Evolutionary conservation across 306 rosid species (phyloP), one percentile per base, ranked within the genome.

Genomic region (Urtica urens): DNA sequence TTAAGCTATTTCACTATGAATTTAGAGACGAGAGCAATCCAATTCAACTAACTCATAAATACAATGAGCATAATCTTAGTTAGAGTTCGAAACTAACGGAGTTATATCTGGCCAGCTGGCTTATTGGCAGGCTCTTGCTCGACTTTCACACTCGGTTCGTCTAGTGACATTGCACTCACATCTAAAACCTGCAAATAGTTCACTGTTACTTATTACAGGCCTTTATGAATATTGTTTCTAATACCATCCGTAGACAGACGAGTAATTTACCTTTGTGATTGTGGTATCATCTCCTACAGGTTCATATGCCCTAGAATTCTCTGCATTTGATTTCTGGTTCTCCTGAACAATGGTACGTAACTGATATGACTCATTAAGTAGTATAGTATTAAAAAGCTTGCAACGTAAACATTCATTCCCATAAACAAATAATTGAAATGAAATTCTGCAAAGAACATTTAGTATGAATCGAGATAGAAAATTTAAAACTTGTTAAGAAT

Each of bases 71-170:
- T 38, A 33, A 55, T 48, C 50, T 24, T 44, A 41, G 44, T 58
- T 54, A 34, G 54, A n/a, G 23, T 30, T 37, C 27, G 43, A 27
- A 31, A 29, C 41, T 65, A 60, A 49, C 71, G 43, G 67, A 56
- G 61, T 69, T 28, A 28, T 28, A 10, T 28, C 64, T 62, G 74
- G 63, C 72, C 73, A 26, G 72, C 63, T 51, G 67, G 77, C 65
- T 79, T 86, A 68, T 67, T 77, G 47, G 31, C 35, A 46, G 55
- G 42, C 37, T 67, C 81, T 44, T 56, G 81, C 65, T 86, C 83
- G 5, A 74, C 70, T 65, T 82, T 82, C 54, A 75, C 72, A 38
- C 60, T 57, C 1, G 76, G 67, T 64, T 77, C 90, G 35, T 78
- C 77, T 29, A 62, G 53, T 12, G 62, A 44, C 54, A 69, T 55